phyloP scores from a whole-genome alignment of 441 rosid genomes.

The Brassica balearica region DNA sequence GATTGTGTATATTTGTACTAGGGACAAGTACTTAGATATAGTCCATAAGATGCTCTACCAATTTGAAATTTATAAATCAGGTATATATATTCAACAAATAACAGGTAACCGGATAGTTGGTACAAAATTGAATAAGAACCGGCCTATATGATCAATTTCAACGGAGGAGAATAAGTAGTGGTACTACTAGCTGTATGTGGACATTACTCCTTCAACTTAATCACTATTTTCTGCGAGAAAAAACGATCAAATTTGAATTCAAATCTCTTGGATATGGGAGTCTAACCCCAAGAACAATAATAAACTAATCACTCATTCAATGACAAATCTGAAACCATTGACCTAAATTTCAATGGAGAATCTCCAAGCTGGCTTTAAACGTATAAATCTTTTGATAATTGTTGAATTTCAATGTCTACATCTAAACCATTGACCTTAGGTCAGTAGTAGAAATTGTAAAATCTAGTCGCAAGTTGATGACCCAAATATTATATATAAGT shows the following conservation, averaged over 20 bases:
- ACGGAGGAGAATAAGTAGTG: constrained; percentile 13
- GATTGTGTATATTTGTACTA: neutral
- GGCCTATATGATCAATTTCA: constrained; percentile 20
- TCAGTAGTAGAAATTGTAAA: constrained; percentile 25
- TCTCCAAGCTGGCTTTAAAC: constrained; percentile 56
- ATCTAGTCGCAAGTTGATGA: constrained; percentile 37
- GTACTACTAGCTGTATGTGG: constrained; percentile 22
- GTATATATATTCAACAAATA: constrained; percentile 3
- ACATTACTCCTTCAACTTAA: constrained; percentile 34
- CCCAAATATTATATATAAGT: neutral
- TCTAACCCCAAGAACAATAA: constrained; percentile 24
- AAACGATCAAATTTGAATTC: constrained; percentile 30
- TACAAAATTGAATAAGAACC: constrained; percentile 15
- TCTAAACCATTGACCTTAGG: constrained; percentile 49
- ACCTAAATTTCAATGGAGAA: constrained; percentile 50
- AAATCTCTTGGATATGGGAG: constrained; percentile 42
- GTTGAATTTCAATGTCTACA: constrained; percentile 44
- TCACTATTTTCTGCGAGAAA: constrained; percentile 1
- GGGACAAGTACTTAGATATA: constrained; percentile 14
- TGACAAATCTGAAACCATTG: constrained; percentile 53
- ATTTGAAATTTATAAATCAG: constrained; percentile 12
- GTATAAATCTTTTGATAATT: constrained; percentile 40
- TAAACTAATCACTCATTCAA: constrained; percentile 38
- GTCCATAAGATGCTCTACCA: constrained; percentile 4
- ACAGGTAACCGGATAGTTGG: constrained; percentile 26